Base-by-base conservation (phyloP, 495 filamentous ascomycete genomes). In the Penicillium alfredii region DNA sequence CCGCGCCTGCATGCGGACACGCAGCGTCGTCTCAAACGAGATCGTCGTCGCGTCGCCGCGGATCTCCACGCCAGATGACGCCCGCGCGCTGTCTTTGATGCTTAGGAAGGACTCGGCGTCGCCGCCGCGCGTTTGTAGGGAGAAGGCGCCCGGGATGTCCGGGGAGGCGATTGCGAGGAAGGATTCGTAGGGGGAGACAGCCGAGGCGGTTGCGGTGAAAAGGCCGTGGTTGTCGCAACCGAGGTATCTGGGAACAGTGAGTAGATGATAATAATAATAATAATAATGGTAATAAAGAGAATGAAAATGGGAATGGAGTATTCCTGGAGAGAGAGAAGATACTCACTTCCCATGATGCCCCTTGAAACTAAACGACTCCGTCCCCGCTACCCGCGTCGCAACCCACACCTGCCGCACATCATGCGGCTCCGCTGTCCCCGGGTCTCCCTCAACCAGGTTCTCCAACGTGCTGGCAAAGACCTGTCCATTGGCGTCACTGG, bases 341-440 rank as follows among this genome's bases (percentile, higher is more conserved):
- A 69, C 76, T 37, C 64, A 87, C 80, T 78, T 81, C 43, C 90
- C 89, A 66, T 92, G 81, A 59, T 86, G 79, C 0, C 83, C 82
- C 62, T 94, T 95, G 56, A 98, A 86, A 39, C 82, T 84, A 48
- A 81, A 79, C 15, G 61, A 68, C 41, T 93, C 87, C 7, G 80
- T 86, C 3, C 92, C 92, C 4, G 85, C 81, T 11, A 95, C 81
- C 40, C 71, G 70, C 44, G 84, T 94, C 35, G 86, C 89, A 36
- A 96, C 74, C 88, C 88, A 97, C 12, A 98, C 92, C 64, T 96
- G 88, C 42, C 89, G 70, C 13, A 97, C 86, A 59, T 94, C 86
- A 50, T 94, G 88, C 30, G 92, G 92, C 61, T 96, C 92, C 20
- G 90, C 87, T 3, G 78, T 93, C 10, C 65, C 41, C 4, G 84